Percentiles rank a stretch among this genome's conserved stretches.
phyloP scores from a whole-genome alignment of 2,329 filamentous ascomycete species.

The Botrytis hyacinthi region DNA sequence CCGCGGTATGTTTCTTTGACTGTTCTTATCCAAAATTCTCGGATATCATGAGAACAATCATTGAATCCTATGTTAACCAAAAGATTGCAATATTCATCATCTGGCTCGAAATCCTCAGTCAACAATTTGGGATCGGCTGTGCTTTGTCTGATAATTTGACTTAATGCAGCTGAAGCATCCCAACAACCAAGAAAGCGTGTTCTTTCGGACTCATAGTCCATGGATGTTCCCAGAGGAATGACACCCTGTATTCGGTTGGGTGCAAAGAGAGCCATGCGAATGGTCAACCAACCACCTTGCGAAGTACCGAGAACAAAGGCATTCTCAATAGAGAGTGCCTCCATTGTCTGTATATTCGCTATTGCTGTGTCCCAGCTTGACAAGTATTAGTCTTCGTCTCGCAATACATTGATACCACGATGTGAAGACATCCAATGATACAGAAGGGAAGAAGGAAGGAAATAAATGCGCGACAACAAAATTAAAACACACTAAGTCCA shows the following conservation, averaged over 20 bases:
- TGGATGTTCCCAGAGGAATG: constrained; percentile 50
- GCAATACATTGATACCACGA: neutral
- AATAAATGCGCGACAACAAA: neutral
- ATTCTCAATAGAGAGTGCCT: constrained; percentile 47
- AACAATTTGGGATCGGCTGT: constrained; percentile 23
- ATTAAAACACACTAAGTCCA: constrained; percentile 45
- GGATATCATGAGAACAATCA: constrained; percentile 41
- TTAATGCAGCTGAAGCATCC: constrained; percentile 46
- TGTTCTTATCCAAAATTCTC: constrained; percentile 48
- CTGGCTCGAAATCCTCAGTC: constrained; percentile 49
- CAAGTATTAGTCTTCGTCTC: neutral
- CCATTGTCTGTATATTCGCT: constrained; percentile 56
- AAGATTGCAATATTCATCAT: constrained; percentile 48
- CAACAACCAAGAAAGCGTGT: constrained; percentile 50
- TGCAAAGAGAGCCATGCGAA: constrained; percentile 51
- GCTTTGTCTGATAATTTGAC: constrained; percentile 42
- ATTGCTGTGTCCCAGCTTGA: constrained; percentile 51
- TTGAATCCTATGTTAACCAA: constrained; percentile 48
- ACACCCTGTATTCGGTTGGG: constrained; percentile 50
- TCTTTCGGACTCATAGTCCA: constrained; percentile 51
- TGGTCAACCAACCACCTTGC: constrained; percentile 52
- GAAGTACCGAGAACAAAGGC: constrained; percentile 52
- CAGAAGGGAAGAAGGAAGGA: neutral
- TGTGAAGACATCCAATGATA: neutral
- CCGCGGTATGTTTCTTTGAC: constrained; percentile 49